phyloP scores from a whole-genome alignment of 371 early-diverging fungal species.

The Mucor plumbeus region DNA sequence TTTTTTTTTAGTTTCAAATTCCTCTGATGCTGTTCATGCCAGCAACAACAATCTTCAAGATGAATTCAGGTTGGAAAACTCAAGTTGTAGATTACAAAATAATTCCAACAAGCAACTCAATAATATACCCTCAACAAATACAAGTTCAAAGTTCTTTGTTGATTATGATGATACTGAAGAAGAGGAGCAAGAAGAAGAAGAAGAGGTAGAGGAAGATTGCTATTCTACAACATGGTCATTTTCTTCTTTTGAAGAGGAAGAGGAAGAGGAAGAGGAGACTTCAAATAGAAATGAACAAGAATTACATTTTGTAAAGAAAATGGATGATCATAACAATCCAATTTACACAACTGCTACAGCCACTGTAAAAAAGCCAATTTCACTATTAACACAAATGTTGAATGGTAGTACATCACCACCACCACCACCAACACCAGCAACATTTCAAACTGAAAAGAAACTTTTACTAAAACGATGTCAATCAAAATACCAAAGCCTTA shows the following conservation, averaged over 20 bases:
- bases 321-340: not conserved
- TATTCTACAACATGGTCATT: conserved; percentile 1
- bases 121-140: not conserved
- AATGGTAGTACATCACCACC: not conserved
- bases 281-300: not conserved
- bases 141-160: conserved; percentile 4
- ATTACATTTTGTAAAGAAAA: conserved; percentile 7
- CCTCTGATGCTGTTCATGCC: not conserved
- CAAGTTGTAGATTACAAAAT: not conserved
- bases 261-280: not conserved
- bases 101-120: not conserved
- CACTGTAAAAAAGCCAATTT: conserved; percentile 6
- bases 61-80: not conserved
- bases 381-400: conserved; percentile 21
- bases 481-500: conserved; percentile 12
- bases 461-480: conserved; percentile 15
- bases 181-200: conserved; percentile 9
- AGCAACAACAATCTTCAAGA: not conserved
- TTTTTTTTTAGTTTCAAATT: not conserved
- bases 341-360: not conserved
- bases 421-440: not conserved
- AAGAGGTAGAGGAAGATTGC: conserved; percentile 4
- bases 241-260: conserved; percentile 6
- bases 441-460: not conserved
- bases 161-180: not conserved